Conservation (phyloP, 495 filamentous ascomycete genomes). For the Podospora didyma region DNA sequence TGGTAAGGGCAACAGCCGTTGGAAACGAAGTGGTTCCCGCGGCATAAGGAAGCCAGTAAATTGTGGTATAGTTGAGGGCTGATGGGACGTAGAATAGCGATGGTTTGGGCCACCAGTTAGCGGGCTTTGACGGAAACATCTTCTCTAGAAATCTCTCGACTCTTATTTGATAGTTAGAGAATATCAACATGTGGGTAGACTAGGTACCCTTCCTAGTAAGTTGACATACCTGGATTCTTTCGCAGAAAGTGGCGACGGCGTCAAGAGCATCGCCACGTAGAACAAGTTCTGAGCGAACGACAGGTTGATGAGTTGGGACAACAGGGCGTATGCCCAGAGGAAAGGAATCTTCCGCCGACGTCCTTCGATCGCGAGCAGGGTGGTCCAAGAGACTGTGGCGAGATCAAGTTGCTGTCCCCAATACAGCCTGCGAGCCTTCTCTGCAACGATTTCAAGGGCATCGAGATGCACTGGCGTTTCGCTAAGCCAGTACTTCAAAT, state of each 20-base stretch:
- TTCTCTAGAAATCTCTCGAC: constrained; percentile 20
- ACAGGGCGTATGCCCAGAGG: constrained; percentile 53
- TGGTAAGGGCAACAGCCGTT: constrained; percentile 36
- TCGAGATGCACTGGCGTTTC: constrained; percentile 45
- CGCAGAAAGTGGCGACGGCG: constrained; percentile 36
- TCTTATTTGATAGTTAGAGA: constrained; percentile 3
- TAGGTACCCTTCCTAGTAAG: not conserved
- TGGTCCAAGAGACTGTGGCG: constrained; percentile 49
- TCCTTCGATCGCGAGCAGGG: constrained; percentile 56
- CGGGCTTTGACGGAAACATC: constrained; percentile 34
- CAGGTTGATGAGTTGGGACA: constrained; percentile 55
- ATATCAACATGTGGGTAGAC: not conserved
- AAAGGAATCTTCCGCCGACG: constrained; percentile 53
- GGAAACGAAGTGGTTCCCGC: constrained; percentile 45
- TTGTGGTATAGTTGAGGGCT: constrained; percentile 36
- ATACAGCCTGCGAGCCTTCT: constrained; percentile 49
- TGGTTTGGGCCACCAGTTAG: constrained; percentile 45
- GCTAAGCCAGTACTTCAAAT: constrained; percentile 42
- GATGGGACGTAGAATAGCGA: constrained; percentile 38
- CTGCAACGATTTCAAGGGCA: constrained; percentile 37
- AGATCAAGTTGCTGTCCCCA: constrained; percentile 65
- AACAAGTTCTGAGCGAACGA: constrained; percentile 64
- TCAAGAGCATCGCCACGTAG: constrained; percentile 55
- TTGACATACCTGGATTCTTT: constrained; percentile 21
- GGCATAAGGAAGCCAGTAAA: constrained; percentile 43